A percentile compares a stretch with the other conserved stretches of the same genome.
These are phyloP conservation scores for Fusarium keratoplasticum DNA, from an alignment of 2,329 filamentous ascomycete genomes.

Conservation along the genomic window DNA sequence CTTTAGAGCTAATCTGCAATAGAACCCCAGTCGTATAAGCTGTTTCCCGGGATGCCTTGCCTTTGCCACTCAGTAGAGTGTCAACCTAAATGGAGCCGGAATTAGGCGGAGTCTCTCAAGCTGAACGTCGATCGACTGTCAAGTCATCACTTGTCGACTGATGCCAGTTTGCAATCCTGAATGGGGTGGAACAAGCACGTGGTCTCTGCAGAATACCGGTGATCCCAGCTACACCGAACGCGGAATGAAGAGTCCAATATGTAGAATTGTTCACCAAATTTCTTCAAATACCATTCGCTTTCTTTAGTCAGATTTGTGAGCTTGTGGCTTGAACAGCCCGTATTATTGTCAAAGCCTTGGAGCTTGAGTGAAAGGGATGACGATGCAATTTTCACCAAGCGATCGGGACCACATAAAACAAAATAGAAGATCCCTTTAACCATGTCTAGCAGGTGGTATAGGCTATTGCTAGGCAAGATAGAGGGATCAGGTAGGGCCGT, in stretches of 20 bases:
- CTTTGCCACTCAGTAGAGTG: background rate
- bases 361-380: background rate
- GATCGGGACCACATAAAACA: background rate
- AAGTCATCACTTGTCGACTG: background rate
- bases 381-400: background rate
- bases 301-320: background rate
- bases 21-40: background rate
- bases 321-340: background rate
- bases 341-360: background rate
- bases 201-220: background rate
- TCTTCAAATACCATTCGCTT: background rate
- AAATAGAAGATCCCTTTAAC: background rate
- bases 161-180: background rate
- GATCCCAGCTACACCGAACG: background rate
- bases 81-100: background rate
- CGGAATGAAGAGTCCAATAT: rapidly evolving
- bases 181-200: background rate
- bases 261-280: rapidly evolving
- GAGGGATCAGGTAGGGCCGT: background rate
- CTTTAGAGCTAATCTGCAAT: background rate
- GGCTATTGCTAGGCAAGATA: background rate
- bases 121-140: background rate
- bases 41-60: background rate
- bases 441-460: background rate
- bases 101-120: background rate